Evolutionary conservation across 768 basidiomycete species (phyloP).

Genomic region (Lyophyllum semitale): DNA sequence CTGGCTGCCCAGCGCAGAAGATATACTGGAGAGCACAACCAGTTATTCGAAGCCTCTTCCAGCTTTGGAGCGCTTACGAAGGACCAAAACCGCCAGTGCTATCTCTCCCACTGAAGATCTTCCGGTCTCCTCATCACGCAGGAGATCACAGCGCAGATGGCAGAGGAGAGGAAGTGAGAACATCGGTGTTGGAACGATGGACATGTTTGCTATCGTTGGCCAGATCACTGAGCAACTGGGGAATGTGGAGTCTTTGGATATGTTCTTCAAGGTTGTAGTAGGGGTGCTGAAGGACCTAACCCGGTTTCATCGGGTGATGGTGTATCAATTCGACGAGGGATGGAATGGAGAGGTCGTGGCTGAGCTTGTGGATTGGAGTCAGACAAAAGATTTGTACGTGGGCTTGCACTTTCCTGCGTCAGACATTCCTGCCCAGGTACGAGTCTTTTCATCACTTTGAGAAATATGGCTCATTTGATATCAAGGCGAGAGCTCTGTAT

Average conservation of each 20-base stretch:
- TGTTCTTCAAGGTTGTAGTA: conserved; percentile 72
- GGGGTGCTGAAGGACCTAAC: conserved; percentile 76
- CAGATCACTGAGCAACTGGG: conserved; percentile 84
- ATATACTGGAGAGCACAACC: conserved; percentile 73
- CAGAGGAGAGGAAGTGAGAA: conserved; percentile 8
- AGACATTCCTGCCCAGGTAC: conserved; percentile 69
- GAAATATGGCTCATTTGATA: not conserved
- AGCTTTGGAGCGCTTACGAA: conserved; percentile 68
- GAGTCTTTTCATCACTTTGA: conserved; percentile 14
- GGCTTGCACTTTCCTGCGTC: conserved; percentile 72
- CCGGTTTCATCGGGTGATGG: conserved; percentile 78
- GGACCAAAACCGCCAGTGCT: conserved; percentile 33
- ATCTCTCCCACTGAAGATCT: not conserved
- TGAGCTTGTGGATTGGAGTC: conserved; percentile 78
- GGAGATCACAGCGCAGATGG: conserved; percentile 17
- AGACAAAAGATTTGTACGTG: conserved; percentile 71
- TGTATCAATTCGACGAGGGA: conserved; percentile 82
- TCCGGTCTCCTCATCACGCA: conserved; percentile 2
- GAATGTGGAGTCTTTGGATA: conserved; percentile 61
- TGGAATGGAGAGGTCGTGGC: conserved; percentile 82
- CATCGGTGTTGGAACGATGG: conserved; percentile 64
- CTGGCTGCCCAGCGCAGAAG: conserved; percentile 53
- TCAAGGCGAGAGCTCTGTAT: conserved; percentile 67
- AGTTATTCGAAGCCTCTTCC: conserved; percentile 66
- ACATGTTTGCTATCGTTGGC: conserved; percentile 74